Conservation (phyloP, 352 stramenopile genomes). For the Globisporangium parvum region DNA sequence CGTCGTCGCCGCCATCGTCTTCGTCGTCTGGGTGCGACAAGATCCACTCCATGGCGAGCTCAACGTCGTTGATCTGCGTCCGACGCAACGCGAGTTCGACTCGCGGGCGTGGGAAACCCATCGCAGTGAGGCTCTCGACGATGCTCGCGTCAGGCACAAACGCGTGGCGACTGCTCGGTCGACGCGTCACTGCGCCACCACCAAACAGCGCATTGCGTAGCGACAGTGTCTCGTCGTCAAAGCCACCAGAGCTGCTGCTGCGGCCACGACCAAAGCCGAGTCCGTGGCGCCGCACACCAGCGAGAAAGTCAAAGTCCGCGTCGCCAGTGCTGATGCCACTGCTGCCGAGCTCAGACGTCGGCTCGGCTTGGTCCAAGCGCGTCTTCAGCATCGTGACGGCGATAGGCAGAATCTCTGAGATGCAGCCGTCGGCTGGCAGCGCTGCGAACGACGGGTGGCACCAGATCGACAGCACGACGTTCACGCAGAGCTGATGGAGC, state of each 20-base stretch:
- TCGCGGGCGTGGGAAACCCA: constrained; percentile 91
- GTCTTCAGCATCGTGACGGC: constrained; percentile 75
- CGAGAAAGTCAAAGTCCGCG: constrained; percentile 23
- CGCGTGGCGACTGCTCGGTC: constrained; percentile 26
- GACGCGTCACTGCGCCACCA: constrained; percentile 6
- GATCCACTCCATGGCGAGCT: constrained; percentile 96
- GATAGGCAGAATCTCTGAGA: constrained; percentile 60
- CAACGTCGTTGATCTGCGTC: constrained; percentile 88
- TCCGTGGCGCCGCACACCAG: constrained; percentile 23
- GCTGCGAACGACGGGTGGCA: constrained; percentile 38
- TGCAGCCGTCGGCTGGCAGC: constrained; percentile 40
- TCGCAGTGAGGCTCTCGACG: constrained; percentile 90
- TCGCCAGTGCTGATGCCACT: constrained; percentile 12
- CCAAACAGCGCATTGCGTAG: constrained; percentile 51
- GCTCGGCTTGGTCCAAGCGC: constrained; percentile 44
- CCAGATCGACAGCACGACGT: constrained; percentile 56
- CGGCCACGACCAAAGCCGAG: constrained; percentile 26
- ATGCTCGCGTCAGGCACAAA: constrained; percentile 90
- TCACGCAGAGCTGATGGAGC: constrained; percentile 54
- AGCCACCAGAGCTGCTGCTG: constrained; percentile 11
- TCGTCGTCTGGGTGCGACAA: constrained; percentile 85
- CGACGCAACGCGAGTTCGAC: constrained; percentile 88
- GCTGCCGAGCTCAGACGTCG: background rate
- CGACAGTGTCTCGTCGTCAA: constrained; percentile 38
- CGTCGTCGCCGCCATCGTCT: constrained; percentile 23